Conservation (phyloP, 768 basidiomycete genomes). For the Leucocoprinus leucothites region DNA sequence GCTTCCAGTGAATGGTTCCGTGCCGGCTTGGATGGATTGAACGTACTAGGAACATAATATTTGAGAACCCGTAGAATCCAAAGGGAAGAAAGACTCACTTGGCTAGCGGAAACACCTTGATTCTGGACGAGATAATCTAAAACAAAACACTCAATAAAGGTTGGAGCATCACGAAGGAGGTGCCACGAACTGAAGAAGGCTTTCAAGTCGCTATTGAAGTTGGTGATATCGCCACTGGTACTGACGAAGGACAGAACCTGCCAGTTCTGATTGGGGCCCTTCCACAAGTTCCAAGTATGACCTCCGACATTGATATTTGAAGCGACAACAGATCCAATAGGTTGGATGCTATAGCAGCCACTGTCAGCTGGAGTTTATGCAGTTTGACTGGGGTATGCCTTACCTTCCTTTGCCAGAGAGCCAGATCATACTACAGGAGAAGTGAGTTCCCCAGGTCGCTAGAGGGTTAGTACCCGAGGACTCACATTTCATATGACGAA, state of each 20-base stretch:
- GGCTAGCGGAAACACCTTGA: conserved; percentile 44
- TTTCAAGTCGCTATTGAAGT: conserved; percentile 51
- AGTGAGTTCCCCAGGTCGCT: not conserved
- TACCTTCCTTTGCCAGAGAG: conserved; percentile 55
- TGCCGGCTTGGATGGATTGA: conserved; percentile 53
- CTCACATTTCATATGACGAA: conserved; percentile 54
- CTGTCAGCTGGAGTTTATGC: not conserved
- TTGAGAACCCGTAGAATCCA: not conserved
- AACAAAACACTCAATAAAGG: not conserved
- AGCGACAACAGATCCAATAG: conserved; percentile 46
- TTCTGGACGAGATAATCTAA: conserved; percentile 43
- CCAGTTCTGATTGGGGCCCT: conserved; percentile 52
- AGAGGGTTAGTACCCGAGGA: not conserved
- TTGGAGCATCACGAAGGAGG: not conserved
- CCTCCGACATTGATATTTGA: conserved; percentile 41
- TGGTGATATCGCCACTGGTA: conserved; percentile 40
- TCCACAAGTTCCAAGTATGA: conserved; percentile 56
- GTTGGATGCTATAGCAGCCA: conserved; percentile 40
- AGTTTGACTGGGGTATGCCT: conserved; percentile 5
- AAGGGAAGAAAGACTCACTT: conserved; percentile 27
- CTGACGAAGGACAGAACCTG: conserved; percentile 56
- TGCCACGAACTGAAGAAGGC: conserved; percentile 47
- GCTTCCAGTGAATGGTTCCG: conserved; percentile 50
- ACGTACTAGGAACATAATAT: conserved; percentile 33
- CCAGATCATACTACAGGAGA: conserved; percentile 52